These are phyloP conservation scores for Dictyostelium discoideum DNA, from an alignment of 78 protist species.

Conservation along the genomic window dicty_2.7 NC_007088.5:4412001-4412500, in stretches of 20 bases:
- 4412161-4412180: not conserved
- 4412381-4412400: not conserved
- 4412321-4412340: not conserved
- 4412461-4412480: not conserved
- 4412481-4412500: not conserved
- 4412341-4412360: not conserved
- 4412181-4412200: not conserved
- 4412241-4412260: not conserved
- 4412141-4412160: not conserved
- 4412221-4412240: not conserved
- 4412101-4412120: not conserved
- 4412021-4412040: not conserved
- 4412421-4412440: conserved; percentile 14
- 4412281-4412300: not conserved
- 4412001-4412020: conserved; percentile 4
- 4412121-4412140: not conserved
- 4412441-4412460: not conserved
- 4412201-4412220: not conserved
- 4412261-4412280: conserved; percentile 1
- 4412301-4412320: conserved; percentile 10
- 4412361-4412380: not conserved
- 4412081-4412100: not conserved
- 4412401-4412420: not conserved
- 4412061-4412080: not conserved
- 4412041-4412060: not conserved